These are phyloP conservation scores for Yarrowia sp. DNA, from an alignment of 805 yeast genomes.

Conservation along the genomic window DNA sequence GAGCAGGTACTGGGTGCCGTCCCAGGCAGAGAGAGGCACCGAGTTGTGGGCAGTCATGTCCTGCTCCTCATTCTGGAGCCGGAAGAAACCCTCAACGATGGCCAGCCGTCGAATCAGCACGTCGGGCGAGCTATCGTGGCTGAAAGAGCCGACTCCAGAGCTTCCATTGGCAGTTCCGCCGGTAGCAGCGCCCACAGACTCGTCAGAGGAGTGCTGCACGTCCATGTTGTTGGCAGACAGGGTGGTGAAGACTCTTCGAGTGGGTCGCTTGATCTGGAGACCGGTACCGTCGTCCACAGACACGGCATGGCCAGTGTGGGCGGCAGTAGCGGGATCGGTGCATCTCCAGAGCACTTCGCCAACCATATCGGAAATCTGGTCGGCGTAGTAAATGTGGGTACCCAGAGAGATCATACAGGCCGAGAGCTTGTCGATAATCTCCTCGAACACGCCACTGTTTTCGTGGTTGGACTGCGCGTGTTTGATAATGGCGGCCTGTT, in stretches of 20 bases:
- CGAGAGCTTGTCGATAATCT: conserved; percentile 57
- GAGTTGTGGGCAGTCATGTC: conserved; percentile 35
- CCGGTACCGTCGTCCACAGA: conserved; percentile 36
- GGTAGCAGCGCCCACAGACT: conserved; percentile 31
- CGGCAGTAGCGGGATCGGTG: conserved; percentile 40
- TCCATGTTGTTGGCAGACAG: neutral
- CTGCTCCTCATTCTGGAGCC: conserved; percentile 35
- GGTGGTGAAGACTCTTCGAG: conserved; percentile 33
- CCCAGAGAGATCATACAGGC: conserved; percentile 72
- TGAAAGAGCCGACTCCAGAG: conserved; percentile 1
- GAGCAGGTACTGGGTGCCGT: conserved; percentile 47
- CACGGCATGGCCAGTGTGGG: conserved; percentile 6
- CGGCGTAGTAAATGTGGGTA: conserved; percentile 81
- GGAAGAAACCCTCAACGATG: conserved; percentile 43
- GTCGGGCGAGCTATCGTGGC: conserved; percentile 23
- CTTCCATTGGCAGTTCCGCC: conserved; percentile 14
- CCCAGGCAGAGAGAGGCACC: conserved; percentile 46
- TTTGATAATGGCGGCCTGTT: conserved; percentile 46
- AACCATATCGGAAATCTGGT: conserved; percentile 83
- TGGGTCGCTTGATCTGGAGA: conserved; percentile 38
- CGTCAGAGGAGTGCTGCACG: conserved; percentile 23
- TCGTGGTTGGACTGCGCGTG: conserved; percentile 40
- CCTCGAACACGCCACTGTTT: conserved; percentile 37
- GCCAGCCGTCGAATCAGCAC: conserved; percentile 22
- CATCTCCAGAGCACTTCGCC: conserved; percentile 60